Evolutionary conservation across 495 filamentous ascomycete genomes (phyloP), one percentile per base, ranked within the genome.

Genomic region (Aspergillus sparsus): DNA sequence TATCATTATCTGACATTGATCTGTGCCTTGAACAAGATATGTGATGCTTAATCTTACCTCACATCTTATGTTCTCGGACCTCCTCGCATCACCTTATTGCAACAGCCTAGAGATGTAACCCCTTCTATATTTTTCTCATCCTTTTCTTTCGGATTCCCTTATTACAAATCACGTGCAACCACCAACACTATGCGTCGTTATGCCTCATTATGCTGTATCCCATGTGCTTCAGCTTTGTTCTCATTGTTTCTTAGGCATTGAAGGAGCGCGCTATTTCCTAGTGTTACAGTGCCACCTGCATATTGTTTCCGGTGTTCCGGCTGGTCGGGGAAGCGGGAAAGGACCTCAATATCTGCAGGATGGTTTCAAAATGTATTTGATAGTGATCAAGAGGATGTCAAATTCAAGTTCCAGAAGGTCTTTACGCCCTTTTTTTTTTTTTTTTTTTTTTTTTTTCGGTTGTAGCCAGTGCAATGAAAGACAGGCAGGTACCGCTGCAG

Each of bases 271-370:
- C 60, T 55, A 61, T 59, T 55, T 60, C 55, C 45, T 33, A 47
- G 61, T 62, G 56, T 56, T 44, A 65, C 60, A 36, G 53, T 53
- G 39, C 35, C 57, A 57, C 49, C 57, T 60, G 58, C 63, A 62
- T 58, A 39, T 57, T 52, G 58, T 51, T 57, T 61, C 61, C 52
- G 55, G 53, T 44, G 61, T 60, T 68, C 66, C 61, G 61, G 61
- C 61, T 68, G 66, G 66, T 55, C 66, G 63, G 66, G 63, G 66
- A 66, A 65, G 44, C 58, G 57, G 63, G 49, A 61, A 60, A 61
- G 49, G 55, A 53, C 50, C 46, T 61, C 33, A 60, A 55, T 18
- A 49, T 65, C 62, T 68, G 66, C 66, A 68, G 58, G 61, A 62
- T 57, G 57, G 45, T 55, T 44, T 35, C 31, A 53, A 65, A 62